Evolutionary conservation across 257 asterid genomes (phyloP).

Genomic region (Marsdenia floribunda): DNA sequence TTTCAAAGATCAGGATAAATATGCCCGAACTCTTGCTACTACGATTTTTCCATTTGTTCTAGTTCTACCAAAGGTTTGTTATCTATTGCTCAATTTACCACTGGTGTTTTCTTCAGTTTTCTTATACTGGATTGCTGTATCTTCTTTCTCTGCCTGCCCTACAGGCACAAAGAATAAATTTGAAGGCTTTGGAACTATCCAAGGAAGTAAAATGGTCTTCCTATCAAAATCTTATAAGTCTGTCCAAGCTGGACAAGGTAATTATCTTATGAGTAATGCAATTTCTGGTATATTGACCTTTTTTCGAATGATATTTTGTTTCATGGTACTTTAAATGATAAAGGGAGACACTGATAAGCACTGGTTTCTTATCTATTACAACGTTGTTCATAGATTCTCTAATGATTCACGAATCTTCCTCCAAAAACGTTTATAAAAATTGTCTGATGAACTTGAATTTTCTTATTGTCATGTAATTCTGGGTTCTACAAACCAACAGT

Average conservation of each 20-base stretch:
- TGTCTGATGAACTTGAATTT: too few relatives aligned
- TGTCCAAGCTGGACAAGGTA: slow-evolving; percentile 55
- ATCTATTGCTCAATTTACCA: neutral
- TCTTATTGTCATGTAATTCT: neutral
- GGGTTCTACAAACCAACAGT: neutral
- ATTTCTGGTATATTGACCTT: neutral
- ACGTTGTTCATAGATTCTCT: neutral
- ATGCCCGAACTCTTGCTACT: slow-evolving; percentile 41
- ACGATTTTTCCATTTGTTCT: slow-evolving; percentile 63
- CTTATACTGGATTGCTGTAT: slow-evolving; percentile 18
- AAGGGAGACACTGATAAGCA: neutral
- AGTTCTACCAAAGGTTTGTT: slow-evolving; percentile 66
- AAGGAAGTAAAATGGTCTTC: slow-evolving; percentile 71
- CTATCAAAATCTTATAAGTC: slow-evolving; percentile 43
- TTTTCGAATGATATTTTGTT: neutral
- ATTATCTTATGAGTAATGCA: slow-evolving; percentile 3
- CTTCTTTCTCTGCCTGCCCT: slow-evolving; percentile 6
- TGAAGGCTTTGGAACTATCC: slow-evolving; percentile 73
- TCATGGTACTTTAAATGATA: neutral
- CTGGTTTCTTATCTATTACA: neutral
- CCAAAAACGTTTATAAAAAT: neutral
- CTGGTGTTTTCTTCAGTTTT: slow-evolving; percentile 9
- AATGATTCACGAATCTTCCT: neutral
- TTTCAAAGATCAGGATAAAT: slow-evolving; percentile 52
- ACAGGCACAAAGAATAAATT: slow-evolving; percentile 60